A percentile compares a stretch with the other conserved stretches of the same genome.
Conservation (phyloP, 2,329 filamentous ascomycete genomes). For the Phialophora expanda region DNA sequence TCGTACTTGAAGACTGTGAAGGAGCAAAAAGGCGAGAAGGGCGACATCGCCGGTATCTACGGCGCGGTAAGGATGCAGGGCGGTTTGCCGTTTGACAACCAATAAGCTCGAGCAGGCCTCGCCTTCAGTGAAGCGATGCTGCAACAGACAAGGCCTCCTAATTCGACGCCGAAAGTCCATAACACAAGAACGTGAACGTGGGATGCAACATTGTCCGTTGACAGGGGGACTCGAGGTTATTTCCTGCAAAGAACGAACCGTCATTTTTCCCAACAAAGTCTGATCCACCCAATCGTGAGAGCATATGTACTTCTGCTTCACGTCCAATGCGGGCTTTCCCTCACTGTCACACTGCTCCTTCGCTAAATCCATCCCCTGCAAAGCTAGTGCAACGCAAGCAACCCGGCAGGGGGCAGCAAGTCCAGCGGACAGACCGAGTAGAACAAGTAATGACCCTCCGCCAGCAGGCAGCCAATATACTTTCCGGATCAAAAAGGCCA, state of each 20-base stretch:
- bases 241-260: neutral
- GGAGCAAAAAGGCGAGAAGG: conserved; percentile 54
- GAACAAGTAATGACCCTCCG: too few relatives aligned
- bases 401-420: too few relatives aligned
- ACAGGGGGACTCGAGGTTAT: neutral
- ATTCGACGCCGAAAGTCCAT: neutral
- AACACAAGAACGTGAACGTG: neutral
- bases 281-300: neutral
- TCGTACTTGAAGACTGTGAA: conserved; percentile 72
- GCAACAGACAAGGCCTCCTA: neutral
- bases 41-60: conserved; percentile 83
- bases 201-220: neutral
- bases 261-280: neutral
- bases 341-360: too few relatives aligned
- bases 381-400: too few relatives aligned
- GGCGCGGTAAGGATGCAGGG: conserved; percentile 76
- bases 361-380: too few relatives aligned
- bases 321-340: neutral
- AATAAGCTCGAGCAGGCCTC: conserved; percentile 33
- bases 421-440: too few relatives aligned
- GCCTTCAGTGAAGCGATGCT: neutral
- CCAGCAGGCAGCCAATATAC: too few relatives aligned
- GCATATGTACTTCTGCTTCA: too few relatives aligned
- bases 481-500: too few relatives aligned
- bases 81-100: conserved; percentile 75